Evolutionary conservation across 352 stramenopile species (phyloP), one percentile per base, ranked within the genome.

Genomic region (Globisporangium nodosum): DNA sequence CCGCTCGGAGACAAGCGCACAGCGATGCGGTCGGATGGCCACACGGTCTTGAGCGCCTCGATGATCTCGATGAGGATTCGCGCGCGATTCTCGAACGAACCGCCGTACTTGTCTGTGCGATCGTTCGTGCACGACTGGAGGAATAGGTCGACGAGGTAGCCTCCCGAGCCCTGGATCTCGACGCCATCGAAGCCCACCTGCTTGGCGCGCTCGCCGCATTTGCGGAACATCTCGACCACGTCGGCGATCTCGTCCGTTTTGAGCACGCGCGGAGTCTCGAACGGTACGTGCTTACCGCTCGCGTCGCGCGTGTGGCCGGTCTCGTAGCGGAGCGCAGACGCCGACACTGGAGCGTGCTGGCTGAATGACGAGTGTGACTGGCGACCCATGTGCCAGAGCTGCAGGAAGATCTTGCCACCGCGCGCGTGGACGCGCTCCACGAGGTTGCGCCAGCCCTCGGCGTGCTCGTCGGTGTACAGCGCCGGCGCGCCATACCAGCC

Each of bases 91-190:
- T 92, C 81, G 18, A 81, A 62, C 33, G 52, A 77, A 24, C 83
- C 83, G n/a, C 84, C 85, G 51, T 94, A 94, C 47, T 75, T 49
- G 68, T 94, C 85, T 0, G 66, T 86, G 40, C 80, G 74, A 21
- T 68, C 63, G 66, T 96, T 96, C 48, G 60, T 58, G 30, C 42
- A 66, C 31, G 62, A 63, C 56, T 87, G 70, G 9, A 96, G 63
- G 62, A 94, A 93, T 54, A 91, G 70, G 61, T 96, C 84, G 50
- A 97, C 61, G 30, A 97, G 66, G 59, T 97, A 97, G 18, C 88
- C 89, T 58, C 97, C 91, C 3, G 81, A 87, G n/a, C 15, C 59
- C 64, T 96, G 89, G 40, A 97, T 60, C 56, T 97, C 85, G 21
- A 97, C 70, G 27, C 87, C 86, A 47, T 97, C 88, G 64, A 96